phyloP scores from a whole-genome alignment of 1,139 yeast species.

The Blastobotrys arbuscula region DNA sequence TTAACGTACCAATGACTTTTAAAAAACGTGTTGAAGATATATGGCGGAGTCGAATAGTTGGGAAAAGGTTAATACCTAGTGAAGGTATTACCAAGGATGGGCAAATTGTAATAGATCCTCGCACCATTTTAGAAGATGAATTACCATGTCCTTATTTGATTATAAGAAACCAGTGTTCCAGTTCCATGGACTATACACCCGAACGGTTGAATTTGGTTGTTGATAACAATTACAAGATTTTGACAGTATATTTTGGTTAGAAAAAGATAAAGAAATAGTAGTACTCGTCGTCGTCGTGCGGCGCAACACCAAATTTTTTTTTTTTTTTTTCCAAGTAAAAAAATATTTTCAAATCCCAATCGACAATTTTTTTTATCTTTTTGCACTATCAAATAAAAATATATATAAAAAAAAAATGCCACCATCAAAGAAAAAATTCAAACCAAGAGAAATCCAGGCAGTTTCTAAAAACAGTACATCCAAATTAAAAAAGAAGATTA shows the following conservation, averaged over 20 bases:
- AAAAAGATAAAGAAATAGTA: background rate
- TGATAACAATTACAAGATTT: background rate
- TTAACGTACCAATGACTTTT: background rate
- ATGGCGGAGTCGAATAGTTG: background rate
- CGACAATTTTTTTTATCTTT: background rate
- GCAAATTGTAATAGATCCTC: background rate
- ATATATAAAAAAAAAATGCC: background rate
- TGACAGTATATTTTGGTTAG: background rate
- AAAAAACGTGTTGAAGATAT: background rate
- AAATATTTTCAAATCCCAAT: background rate
- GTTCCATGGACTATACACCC: background rate
- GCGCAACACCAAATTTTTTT: background rate
- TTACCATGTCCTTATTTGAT: background rate
- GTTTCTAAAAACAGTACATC: slow-evolving; percentile 14
- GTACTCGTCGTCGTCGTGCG: background rate
- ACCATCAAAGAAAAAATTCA: background rate
- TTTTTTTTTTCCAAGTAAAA: background rate
- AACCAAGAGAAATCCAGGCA: slow-evolving; percentile 10
- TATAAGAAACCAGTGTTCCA: background rate
- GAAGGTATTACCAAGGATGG: background rate
- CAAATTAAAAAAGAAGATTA: slow-evolving; percentile 67
- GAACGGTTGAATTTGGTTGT: slow-evolving; percentile 2
- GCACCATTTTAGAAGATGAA: background rate
- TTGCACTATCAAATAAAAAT: background rate
- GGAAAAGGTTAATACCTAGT: background rate